Conservation (phyloP, 352 stramenopile species). For the Phytophthora ramorum region DNA sequence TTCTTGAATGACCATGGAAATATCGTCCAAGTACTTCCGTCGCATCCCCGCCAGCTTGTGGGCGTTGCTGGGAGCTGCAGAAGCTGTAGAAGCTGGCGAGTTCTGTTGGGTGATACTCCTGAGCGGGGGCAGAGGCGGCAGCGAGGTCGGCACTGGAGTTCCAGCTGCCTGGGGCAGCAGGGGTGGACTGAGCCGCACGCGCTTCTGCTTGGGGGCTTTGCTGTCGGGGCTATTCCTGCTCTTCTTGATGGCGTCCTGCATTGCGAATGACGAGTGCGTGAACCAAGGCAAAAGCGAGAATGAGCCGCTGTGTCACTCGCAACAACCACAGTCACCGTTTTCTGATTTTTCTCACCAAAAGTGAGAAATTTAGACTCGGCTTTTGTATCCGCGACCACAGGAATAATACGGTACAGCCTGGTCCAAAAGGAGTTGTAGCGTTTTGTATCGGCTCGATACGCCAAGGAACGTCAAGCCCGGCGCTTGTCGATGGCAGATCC, state of each 20-base stretch:
- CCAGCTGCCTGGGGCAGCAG: constrained; percentile 9
- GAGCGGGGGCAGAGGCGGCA: constrained; percentile 28
- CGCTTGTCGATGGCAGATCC: background rate
- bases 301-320: background rate
- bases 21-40: constrained; percentile 33
- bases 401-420: background rate
- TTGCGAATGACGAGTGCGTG: constrained; percentile 1
- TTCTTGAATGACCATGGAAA: constrained; percentile 43
- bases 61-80: constrained; percentile 10
- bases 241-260: constrained; percentile 26
- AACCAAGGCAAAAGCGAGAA: constrained; percentile 10
- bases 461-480: background rate
- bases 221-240: constrained; percentile 7
- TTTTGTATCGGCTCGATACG: constrained; percentile 7
- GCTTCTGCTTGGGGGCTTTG: constrained; percentile 20
- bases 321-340: background rate
- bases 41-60: constrained; percentile 38
- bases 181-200: constrained; percentile 34
- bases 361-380: constrained; percentile 3
- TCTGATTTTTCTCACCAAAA: constrained; percentile 1
- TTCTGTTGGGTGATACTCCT: constrained; percentile 3
- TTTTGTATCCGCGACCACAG: constrained; percentile 3
- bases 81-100: background rate
- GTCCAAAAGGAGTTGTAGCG: background rate
- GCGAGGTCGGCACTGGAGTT: background rate